Evolutionary conservation across 2,329 filamentous ascomycete species (phyloP).

Genomic region (Metarhizium brunneum): DNA sequence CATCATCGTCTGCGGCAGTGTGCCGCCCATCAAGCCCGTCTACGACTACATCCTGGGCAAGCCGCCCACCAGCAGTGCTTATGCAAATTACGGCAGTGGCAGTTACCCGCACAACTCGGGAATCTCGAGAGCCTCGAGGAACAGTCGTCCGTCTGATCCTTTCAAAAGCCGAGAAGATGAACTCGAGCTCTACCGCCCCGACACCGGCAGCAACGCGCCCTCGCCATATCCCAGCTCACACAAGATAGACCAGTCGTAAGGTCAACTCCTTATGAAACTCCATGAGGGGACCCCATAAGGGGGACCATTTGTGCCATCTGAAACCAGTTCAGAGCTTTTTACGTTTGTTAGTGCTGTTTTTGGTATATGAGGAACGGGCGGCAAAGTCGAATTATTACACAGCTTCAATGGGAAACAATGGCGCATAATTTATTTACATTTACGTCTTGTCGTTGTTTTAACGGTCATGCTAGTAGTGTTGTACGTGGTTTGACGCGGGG

Average conservation of each 20-base stretch:
- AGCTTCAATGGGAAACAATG: no score
- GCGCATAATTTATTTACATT: no score
- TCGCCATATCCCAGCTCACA: neutral
- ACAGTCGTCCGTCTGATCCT: neutral
- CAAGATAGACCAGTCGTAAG: neutral
- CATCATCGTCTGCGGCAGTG: constrained; percentile 7
- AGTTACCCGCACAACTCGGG: neutral
- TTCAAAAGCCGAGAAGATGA: neutral
- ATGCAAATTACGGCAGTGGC: neutral
- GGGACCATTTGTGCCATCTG: neutral
- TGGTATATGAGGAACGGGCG: no score
- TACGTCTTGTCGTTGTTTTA: no score
- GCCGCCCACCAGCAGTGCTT: neutral
- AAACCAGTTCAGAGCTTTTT: no score
- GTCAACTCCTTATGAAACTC: neutral
- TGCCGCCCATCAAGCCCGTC: constrained; percentile 5
- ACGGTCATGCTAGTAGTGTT: no score
- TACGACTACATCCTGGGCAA: constrained; percentile 1
- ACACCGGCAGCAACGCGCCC: neutral
- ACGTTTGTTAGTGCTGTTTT: no score
- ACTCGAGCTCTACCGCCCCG: neutral
- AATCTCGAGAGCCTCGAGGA: neutral
- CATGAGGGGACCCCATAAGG: neutral
- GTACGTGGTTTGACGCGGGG: no score
- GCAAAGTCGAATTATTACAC: no score